Evolutionary conservation across 208 protist species (phyloP), one percentile per base, ranked within the genome.

Genomic region (Leishmania turanica): DNA sequence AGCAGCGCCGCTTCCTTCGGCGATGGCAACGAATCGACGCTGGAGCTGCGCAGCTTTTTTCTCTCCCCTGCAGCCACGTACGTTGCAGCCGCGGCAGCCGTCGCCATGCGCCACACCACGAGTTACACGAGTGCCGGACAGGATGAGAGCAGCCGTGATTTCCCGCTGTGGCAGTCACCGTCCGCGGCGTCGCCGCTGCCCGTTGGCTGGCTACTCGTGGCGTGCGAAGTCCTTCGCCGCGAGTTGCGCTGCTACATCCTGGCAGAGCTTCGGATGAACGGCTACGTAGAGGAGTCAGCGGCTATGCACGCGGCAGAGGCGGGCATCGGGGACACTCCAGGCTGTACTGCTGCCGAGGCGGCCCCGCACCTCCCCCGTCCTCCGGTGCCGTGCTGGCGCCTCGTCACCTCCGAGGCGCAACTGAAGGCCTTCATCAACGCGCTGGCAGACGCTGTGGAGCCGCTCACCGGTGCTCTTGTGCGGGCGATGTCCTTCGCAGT

Each of bases 161-260:
- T 47, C 37, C 37, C 21, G 40, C 42, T 47, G 9, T n/a, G 19
- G 66, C 66, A 71, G 66, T 47, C 66, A 9, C 40, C 40, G 37
- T 71, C 47, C 9, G 34, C 47, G 4, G 53, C 72, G 34, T 1
- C 72, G 72, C 40, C 31, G 72, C 31, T 24, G 60, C 31, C 90
- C 1, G 42, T 81, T 1, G 84, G 81, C 1, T 75, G 83, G n/a
- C 84, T 91, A 75, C 77, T 88, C 37, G 64, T 94, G 62, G 75
- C 47, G 64, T 85, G 82, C 45, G 91, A 94, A 68, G 79, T 92
- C 24, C 75, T 92, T 31, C 82, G 91, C 31, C 87, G 89, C 42
- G 83, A 91, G 74, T 73, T 94, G 66, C 65, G 71, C 62, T 31
- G 66, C 24, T 84, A 80, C 76, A 75, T 81, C 37, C 31, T 84